A percentile compares a stretch with the other conserved stretches of the same genome.
Conservation (phyloP, 2,329 filamentous ascomycete genomes). For the Fusarium austroafricanum region DNA sequence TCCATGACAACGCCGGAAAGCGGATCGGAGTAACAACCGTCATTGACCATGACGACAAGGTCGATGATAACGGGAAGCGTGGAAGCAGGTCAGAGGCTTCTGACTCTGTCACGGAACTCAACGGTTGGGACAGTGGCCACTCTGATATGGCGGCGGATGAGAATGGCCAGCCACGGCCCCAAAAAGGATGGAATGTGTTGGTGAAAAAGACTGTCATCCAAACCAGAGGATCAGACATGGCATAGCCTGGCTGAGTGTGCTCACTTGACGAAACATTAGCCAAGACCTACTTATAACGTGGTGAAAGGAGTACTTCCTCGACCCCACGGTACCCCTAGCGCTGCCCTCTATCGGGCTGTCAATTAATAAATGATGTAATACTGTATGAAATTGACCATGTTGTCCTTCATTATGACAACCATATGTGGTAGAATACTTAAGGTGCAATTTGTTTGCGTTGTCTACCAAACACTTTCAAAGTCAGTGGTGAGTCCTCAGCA, state of each 20-base stretch:
- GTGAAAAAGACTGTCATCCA: slow-evolving; percentile 44
- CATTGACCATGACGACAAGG: slow-evolving; percentile 34
- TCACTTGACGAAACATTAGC: too few species aligned
- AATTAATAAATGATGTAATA: background rate
- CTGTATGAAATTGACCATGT: too few species aligned
- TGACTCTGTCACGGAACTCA: slow-evolving; percentile 4
- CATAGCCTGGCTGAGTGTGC: background rate
- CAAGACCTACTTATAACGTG: background rate
- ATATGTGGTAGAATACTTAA: too few species aligned
- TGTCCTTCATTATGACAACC: too few species aligned
- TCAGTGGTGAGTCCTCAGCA: too few species aligned
- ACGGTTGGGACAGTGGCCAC: slow-evolving; percentile 43
- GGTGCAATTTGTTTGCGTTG: too few species aligned
- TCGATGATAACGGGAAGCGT: background rate
- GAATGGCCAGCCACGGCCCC: slow-evolving; percentile 4
- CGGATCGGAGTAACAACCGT: slow-evolving; percentile 40
- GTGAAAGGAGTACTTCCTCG: background rate
- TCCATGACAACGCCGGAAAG: slow-evolving; percentile 18
- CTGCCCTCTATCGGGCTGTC: background rate
- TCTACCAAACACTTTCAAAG: too few species aligned
- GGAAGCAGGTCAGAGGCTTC: slow-evolving; percentile 26
- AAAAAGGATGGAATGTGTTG: slow-evolving; percentile 41
- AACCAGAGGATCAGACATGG: slow-evolving; percentile 25
- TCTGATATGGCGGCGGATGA: slow-evolving; percentile 26
- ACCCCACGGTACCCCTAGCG: background rate